Evolutionary conservation across 148 eudicot genomes (phyloP).

Genomic region (Dysphania ambrosioides): DNA sequence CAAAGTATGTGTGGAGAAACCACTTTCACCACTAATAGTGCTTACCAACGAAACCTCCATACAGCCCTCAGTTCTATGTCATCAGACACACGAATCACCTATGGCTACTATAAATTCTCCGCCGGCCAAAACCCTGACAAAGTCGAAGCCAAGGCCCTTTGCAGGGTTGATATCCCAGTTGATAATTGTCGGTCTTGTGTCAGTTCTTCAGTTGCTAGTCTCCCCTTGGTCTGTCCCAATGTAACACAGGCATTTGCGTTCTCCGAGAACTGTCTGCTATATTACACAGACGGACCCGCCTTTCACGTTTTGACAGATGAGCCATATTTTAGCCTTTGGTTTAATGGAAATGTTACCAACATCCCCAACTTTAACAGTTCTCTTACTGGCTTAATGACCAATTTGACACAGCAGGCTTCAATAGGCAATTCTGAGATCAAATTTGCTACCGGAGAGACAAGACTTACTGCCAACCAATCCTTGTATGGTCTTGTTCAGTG

Average conservation of each 20-base stretch:
- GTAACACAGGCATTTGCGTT: conserved; percentile 27
- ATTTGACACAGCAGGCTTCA: conserved; percentile 11
- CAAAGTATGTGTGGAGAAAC: not conserved
- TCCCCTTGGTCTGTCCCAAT: conserved; percentile 17
- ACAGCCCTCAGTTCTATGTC: conserved; percentile 13
- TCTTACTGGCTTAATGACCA: not conserved
- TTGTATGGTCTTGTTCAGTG: conserved; percentile 31
- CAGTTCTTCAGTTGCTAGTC: not conserved
- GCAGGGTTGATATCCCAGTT: conserved; percentile 23
- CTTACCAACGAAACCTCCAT: conserved; percentile 25
- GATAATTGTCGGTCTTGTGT: conserved; percentile 22
- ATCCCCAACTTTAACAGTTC: conserved; percentile 13
- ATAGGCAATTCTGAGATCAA: conserved; percentile 16
- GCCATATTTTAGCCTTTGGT: not conserved
- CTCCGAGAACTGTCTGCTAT: conserved; percentile 19
- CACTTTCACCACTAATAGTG: conserved; percentile 34
- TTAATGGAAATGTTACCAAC: not conserved
- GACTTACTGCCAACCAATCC: not conserved
- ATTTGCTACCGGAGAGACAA: conserved; percentile 27
- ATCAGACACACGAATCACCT: conserved; percentile 21
- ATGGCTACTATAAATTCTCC: conserved; percentile 40
- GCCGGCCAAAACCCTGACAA: conserved; percentile 29
- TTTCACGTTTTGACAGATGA: not conserved
- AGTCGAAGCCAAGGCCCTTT: conserved; percentile 28
- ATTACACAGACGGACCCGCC: conserved; percentile 5